These are phyloP conservation scores for Debaryomyces sp. DNA, from an alignment of 1,139 yeast genomes.

Conservation along the genomic window DNA sequence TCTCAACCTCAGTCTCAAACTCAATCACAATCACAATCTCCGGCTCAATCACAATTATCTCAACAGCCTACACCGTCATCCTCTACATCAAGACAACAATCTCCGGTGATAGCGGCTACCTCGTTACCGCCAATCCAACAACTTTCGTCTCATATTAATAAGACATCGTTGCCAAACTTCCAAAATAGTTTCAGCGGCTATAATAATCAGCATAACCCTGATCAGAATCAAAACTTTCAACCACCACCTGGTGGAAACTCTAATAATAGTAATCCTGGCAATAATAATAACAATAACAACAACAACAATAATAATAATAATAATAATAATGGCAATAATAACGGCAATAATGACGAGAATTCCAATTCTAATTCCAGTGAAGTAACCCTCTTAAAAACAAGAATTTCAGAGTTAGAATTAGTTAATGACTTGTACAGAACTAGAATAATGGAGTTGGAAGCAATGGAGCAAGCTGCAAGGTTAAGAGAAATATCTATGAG, in stretches of 20 bases:
- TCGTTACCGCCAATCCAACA: constrained; percentile 43
- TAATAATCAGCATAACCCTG: constrained; percentile 11
- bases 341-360: constrained; percentile 11
- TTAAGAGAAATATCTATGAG: constrained; percentile 53
- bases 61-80: constrained; percentile 13
- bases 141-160: constrained; percentile 19
- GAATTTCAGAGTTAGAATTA: constrained; percentile 86
- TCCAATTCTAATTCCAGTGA: constrained; percentile 35
- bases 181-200: constrained; percentile 19
- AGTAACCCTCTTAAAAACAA: constrained; percentile 60
- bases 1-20: constrained; percentile 6
- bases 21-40: constrained; percentile 9
- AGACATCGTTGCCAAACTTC: constrained; percentile 30
- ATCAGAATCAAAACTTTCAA: constrained; percentile 9
- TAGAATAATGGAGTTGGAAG: constrained; percentile 80
- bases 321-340: constrained; percentile 10
- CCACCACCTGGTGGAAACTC: constrained; percentile 10
- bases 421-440: constrained; percentile 86
- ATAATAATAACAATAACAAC: too few species aligned
- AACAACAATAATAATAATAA: constrained; percentile 18
- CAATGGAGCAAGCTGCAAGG: constrained; percentile 62
- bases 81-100: constrained; percentile 21
- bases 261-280: constrained; percentile 15
- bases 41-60: constrained; percentile 8
- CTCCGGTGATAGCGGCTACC: constrained; percentile 24